These are phyloP conservation scores for Aspergillus sp. DNA, from an alignment of 2,329 filamentous ascomycete species.

Conservation along the genomic window DNA sequence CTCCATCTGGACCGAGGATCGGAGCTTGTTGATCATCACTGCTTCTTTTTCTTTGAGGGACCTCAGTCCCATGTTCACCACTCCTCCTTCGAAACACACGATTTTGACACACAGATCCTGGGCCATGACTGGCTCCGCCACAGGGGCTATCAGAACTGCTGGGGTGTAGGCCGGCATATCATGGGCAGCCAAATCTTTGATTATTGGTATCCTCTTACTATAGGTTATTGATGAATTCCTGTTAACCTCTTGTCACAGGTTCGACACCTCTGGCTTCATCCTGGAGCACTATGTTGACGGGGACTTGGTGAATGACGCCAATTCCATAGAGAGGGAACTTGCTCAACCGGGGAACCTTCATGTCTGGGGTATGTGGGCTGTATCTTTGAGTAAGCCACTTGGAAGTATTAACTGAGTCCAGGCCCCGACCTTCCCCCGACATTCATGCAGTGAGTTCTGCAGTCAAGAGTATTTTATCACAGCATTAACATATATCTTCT, in stretches of 20 bases:
- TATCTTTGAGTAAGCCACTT: too few species aligned
- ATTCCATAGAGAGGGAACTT: conserved; percentile 36
- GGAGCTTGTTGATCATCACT: conserved; percentile 56
- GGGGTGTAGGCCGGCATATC: neutral
- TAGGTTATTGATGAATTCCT: too few species aligned
- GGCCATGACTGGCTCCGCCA: neutral
- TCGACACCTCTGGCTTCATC: conserved; percentile 20
- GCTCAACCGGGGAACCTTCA: conserved; percentile 38
- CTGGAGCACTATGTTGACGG: conserved; percentile 26
- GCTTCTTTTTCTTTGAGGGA: conserved; percentile 53
- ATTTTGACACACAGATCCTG: conserved; percentile 49
- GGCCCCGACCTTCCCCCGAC: too few species aligned
- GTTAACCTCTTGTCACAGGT: neutral
- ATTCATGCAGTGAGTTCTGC: too few species aligned
- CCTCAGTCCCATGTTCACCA: conserved; percentile 53
- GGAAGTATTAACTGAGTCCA: too few species aligned
- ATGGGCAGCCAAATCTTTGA: conserved; percentile 21
- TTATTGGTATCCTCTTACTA: conserved; percentile 18
- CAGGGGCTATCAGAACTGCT: neutral
- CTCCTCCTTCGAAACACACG: conserved; percentile 56
- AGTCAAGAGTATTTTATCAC: too few species aligned
- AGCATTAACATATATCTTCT: too few species aligned
- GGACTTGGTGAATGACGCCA: conserved; percentile 24
- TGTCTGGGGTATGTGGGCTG: conserved; percentile 33
- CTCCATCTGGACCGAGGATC: conserved; percentile 56